Evolutionary conservation across 2,329 filamentous ascomycete genomes (phyloP).

Genomic region (Ceratocystis huliohia): DNA sequence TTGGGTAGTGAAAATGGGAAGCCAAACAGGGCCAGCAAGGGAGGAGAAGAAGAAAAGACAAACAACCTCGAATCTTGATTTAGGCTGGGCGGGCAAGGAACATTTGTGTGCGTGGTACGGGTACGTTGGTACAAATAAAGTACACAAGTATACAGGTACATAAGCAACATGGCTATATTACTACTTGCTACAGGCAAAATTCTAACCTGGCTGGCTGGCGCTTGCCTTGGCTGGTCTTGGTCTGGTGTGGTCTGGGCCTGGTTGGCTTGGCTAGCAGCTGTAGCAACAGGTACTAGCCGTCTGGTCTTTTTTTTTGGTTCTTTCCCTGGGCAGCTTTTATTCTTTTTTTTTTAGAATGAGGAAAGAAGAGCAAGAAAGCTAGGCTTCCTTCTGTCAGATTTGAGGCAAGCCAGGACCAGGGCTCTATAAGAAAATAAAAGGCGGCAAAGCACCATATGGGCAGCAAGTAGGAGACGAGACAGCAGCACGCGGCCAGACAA

Average conservation of each 20-base stretch:
- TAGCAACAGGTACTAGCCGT: not conserved
- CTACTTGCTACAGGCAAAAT: not conserved
- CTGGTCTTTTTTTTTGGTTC: not conserved
- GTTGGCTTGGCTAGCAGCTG: not conserved
- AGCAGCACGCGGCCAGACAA: not conserved
- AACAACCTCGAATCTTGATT: not conserved
- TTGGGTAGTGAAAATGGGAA: not conserved
- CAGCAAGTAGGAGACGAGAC: too few relatives aligned
- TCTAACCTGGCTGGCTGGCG: not conserved
- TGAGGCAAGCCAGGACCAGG: slow-evolving; percentile 6
- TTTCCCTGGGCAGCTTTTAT: not conserved
- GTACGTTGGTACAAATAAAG: too few relatives aligned
- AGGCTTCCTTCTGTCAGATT: slow-evolving; percentile 7
- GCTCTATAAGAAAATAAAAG: not conserved
- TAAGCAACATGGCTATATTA: not conserved
- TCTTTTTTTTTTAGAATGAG: not conserved
- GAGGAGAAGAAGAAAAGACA: slow-evolving; percentile 2
- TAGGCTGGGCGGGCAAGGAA: not conserved
- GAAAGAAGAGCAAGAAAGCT: not conserved
- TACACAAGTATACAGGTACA: too few relatives aligned
- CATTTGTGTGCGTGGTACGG: too few relatives aligned
- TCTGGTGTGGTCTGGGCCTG: not conserved
- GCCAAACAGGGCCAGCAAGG: not conserved
- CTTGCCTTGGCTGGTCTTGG: too few relatives aligned
- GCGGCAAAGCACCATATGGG: not conserved